Evolutionary conservation across 2,329 filamentous ascomycete species (phyloP).

Genomic region (Trichoderma gracile): DNA sequence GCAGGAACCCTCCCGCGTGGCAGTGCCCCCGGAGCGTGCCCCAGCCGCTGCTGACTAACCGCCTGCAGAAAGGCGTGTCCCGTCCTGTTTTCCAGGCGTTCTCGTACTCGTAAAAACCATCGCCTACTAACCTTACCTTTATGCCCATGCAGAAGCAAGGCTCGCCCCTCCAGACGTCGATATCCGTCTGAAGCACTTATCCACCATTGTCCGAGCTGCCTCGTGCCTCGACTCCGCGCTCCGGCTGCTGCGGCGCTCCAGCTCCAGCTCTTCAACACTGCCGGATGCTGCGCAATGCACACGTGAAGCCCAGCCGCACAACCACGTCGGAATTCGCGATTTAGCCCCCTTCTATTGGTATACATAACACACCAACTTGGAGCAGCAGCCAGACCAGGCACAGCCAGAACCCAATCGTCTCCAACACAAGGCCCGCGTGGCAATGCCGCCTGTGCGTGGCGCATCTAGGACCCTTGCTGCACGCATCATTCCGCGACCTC

Average conservation of each 20-base stretch:
- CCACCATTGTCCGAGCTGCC: slow-evolving; percentile 13
- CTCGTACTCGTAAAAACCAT: slow-evolving; percentile 22
- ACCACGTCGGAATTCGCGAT: slow-evolving; percentile 2
- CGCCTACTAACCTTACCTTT: background rate
- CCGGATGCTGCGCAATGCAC: slow-evolving; percentile 23
- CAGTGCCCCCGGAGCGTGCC: background rate
- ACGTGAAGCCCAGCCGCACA: background rate
- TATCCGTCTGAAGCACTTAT: slow-evolving; percentile 3
- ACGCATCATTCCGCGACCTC: slow-evolving; percentile 28
- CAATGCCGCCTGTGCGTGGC: slow-evolving; percentile 36
- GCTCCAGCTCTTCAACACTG: slow-evolving; percentile 26
- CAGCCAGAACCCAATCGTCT: slow-evolving; percentile 2
- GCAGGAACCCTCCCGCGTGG: background rate
- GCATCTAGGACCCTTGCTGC: slow-evolving; percentile 33
- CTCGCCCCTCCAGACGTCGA: slow-evolving; percentile 20
- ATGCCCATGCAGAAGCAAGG: background rate
- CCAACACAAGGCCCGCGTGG: slow-evolving; percentile 32
- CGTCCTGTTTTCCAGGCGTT: background rate
- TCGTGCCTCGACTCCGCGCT: background rate
- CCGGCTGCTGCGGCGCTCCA: slow-evolving; percentile 7
- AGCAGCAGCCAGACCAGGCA: too few relatives aligned
- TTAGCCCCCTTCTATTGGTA: background rate
- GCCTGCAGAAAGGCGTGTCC: slow-evolving; percentile 3
- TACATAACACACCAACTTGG: background rate
- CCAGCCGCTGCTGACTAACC: slow-evolving; percentile 11